These are phyloP conservation scores for Entophlyctis helioformis DNA, from an alignment of 192 early-diverging fungal genomes.

Conservation along the genomic window DNA sequence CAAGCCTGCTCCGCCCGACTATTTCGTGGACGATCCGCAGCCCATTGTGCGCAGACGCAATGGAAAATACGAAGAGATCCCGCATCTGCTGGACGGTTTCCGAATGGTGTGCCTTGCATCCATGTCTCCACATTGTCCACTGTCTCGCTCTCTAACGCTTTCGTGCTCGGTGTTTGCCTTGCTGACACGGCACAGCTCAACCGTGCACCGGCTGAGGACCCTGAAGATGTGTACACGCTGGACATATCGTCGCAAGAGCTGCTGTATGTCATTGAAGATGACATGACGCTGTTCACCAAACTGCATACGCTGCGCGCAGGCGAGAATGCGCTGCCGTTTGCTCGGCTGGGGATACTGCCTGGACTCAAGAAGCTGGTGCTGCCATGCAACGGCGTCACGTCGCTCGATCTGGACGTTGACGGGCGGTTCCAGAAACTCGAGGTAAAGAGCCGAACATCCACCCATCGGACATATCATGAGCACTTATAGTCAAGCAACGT, in stretches of 20 bases:
- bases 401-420: slow-evolving; percentile 40
- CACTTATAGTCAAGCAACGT: neutral
- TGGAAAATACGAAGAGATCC: slow-evolving; percentile 29
- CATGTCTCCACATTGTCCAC: neutral
- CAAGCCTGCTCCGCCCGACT: too few relatives aligned
- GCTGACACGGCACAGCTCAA: slow-evolving; percentile 20
- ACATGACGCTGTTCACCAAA: slow-evolving; percentile 36
- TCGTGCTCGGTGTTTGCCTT: too few relatives aligned
- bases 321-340: slow-evolving; percentile 35
- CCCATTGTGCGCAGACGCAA: too few relatives aligned
- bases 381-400: slow-evolving; percentile 36
- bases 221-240: slow-evolving; percentile 30
- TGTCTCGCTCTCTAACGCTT: neutral
- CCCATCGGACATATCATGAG: neutral
- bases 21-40: too few relatives aligned
- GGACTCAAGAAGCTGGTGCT: slow-evolving; percentile 20
- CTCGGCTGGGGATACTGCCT: slow-evolving; percentile 28
- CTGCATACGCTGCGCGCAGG: slow-evolving; percentile 27
- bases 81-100: slow-evolving; percentile 30
- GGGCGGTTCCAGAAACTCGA: slow-evolving; percentile 27
- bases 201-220: slow-evolving; percentile 28
- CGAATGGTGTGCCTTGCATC: slow-evolving; percentile 15
- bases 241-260: slow-evolving; percentile 23
- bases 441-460: slow-evolving; percentile 3
- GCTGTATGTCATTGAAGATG: slow-evolving; percentile 37